Percentiles rank a stretch among this genome's conserved stretches.
These are phyloP conservation scores for Cercospora sp. DNA, from an alignment of 2,329 filamentous ascomycete species.

Conservation along the genomic window DNA sequence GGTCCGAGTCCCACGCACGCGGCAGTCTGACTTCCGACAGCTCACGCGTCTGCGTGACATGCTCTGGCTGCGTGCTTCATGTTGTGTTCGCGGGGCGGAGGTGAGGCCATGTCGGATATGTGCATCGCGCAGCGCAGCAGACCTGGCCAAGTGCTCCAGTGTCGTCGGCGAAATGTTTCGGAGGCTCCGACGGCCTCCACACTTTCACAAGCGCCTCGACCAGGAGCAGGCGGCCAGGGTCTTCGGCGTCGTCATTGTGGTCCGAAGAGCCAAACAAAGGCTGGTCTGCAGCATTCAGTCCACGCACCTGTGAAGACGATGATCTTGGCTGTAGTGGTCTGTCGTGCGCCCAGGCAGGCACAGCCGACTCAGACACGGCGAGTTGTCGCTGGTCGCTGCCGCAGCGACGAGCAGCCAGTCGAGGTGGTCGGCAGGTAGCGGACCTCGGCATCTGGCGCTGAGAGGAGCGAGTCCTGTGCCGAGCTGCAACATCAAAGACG, in stretches of 20 bases:
- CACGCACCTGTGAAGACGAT: neutral
- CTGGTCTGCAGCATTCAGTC: neutral
- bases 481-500: constrained; percentile 4
- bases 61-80: neutral
- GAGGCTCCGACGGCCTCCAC: neutral
- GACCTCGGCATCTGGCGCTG: constrained; percentile 1
- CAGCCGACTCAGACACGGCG: constrained; percentile 1
- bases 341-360: neutral
- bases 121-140: neutral
- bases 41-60: neutral
- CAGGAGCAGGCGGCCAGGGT: neutral
- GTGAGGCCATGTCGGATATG: neutral
- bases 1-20: too few relatives aligned
- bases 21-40: neutral
- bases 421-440: neutral
- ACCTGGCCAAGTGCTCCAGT: neutral
- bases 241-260: neutral
- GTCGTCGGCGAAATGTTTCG: neutral
- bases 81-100: neutral
- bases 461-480: neutral
- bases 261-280: neutral
- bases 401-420: neutral
- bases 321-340: neutral
- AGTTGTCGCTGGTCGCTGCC: neutral
- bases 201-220: constrained; percentile 1